phyloP scores from a whole-genome alignment of 2,329 filamentous ascomycete genomes.

The Microascus cirrosus region DNA sequence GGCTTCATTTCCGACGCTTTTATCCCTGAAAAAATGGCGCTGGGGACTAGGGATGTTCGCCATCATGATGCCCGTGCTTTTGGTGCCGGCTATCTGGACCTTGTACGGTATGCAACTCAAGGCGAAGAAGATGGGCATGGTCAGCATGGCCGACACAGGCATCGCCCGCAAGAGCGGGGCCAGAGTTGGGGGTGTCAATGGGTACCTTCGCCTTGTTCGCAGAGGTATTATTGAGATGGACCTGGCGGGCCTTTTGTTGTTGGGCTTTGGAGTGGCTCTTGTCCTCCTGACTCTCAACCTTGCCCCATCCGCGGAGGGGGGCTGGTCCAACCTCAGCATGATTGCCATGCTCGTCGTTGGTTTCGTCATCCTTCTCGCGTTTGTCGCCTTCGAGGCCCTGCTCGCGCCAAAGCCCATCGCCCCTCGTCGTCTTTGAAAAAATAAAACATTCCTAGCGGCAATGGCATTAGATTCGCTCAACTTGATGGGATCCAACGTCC shows the following conservation, averaged over 20 bases:
- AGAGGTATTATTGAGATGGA: neutral
- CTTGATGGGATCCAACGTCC: slow-evolving; percentile 17
- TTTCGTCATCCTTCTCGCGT: slow-evolving; percentile 31
- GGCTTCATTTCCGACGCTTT: slow-evolving; percentile 26
- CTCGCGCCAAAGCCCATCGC: slow-evolving; percentile 31
- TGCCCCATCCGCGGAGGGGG: slow-evolving; percentile 17
- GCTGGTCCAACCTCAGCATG: slow-evolving; percentile 30
- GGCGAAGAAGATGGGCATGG: slow-evolving; percentile 31
- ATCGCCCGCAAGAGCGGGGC: neutral
- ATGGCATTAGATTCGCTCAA: slow-evolving; percentile 19
- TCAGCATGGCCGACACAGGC: slow-evolving; percentile 30
- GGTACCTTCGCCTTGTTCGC: no score
- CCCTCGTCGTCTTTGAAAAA: slow-evolving; percentile 17
- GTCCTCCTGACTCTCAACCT: slow-evolving; percentile 41
- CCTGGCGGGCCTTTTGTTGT: slow-evolving; percentile 36
- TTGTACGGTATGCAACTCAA: slow-evolving; percentile 36
- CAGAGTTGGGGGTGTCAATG: no score
- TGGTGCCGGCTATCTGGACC: neutral
- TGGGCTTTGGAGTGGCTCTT: slow-evolving; percentile 37
- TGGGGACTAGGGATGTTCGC: slow-evolving; percentile 50
- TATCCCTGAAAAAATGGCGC: slow-evolving; percentile 24
- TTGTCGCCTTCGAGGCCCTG: slow-evolving; percentile 45
- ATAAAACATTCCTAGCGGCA: slow-evolving; percentile 18
- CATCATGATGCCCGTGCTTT: slow-evolving; percentile 32
- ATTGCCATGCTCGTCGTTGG: slow-evolving; percentile 40